Conservation (phyloP, 78 protist genomes). For the Dictyostelium purpureum region DNA sequence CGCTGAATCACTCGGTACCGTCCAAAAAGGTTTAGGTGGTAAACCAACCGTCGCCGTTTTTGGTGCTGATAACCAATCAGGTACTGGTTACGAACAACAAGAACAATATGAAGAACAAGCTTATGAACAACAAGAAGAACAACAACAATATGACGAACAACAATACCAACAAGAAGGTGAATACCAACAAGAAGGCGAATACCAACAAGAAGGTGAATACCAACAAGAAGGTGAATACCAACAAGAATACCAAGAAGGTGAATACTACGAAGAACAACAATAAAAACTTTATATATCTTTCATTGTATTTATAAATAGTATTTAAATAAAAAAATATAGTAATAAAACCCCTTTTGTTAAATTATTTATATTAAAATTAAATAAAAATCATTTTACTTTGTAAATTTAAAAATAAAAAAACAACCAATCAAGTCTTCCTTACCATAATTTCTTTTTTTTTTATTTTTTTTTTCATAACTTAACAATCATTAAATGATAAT, state of each 20-base stretch:
- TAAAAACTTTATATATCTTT: background rate
- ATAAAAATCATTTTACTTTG: no score
- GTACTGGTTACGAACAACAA: background rate
- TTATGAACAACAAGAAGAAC: background rate
- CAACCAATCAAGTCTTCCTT: no score
- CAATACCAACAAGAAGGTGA: constrained; percentile 6
- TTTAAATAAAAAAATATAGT: no score
- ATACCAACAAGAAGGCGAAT: constrained; percentile 35
- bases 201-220: constrained; percentile 6
- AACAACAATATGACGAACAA: constrained; percentile 29
- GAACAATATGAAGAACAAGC: background rate
- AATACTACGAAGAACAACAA: background rate
- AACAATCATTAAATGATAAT: no score
- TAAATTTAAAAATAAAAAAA: no score
- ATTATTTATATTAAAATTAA: no score
- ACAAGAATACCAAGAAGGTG: constrained; percentile 3
- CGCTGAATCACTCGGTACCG: constrained; percentile 63
- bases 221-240: background rate
- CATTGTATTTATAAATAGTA: no score
- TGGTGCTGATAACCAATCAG: constrained; percentile 6
- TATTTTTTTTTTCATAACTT: no score
- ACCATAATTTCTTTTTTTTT: no score
- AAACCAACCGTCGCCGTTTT: constrained; percentile 47
- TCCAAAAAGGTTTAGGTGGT: constrained; percentile 77
- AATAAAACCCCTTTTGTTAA: no score